Conservation (phyloP, 352 stramenopile genomes). For the Globisporangium splendens region DNA sequence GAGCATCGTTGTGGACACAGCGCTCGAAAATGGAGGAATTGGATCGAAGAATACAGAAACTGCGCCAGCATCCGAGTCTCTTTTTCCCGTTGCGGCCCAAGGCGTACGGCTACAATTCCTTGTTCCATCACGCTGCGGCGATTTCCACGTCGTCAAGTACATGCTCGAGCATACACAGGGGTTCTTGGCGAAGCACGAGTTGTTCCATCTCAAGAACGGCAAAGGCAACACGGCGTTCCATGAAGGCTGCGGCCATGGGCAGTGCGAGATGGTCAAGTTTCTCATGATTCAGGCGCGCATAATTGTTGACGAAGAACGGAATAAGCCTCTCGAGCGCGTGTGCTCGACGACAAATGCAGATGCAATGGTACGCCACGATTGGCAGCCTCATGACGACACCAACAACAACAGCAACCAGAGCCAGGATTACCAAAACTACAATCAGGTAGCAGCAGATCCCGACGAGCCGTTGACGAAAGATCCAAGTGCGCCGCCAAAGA, state of each 20-base stretch:
- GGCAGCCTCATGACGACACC: not conserved
- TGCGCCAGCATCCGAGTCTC: slow-evolving; percentile 40
- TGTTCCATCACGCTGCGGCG: slow-evolving; percentile 72
- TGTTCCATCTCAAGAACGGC: slow-evolving; percentile 54
- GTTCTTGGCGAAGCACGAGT: slow-evolving; percentile 7
- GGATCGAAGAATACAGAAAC: slow-evolving; percentile 48
- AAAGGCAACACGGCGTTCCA: slow-evolving; percentile 63
- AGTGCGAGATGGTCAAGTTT: slow-evolving; percentile 76
- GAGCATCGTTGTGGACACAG: slow-evolving; percentile 27
- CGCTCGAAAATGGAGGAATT: slow-evolving; percentile 71
- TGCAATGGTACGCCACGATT: no score
- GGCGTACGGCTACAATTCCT: slow-evolving; percentile 54
- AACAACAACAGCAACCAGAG: slow-evolving; percentile 11
- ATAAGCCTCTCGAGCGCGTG: not conserved
- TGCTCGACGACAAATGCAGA: no score
- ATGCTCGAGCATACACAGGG: slow-evolving; percentile 41
- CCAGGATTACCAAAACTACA: slow-evolving; percentile 1
- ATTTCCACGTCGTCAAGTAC: slow-evolving; percentile 78
- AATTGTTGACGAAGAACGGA: slow-evolving; percentile 1
- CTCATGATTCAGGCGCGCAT: slow-evolving; percentile 27
- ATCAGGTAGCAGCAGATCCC: no score
- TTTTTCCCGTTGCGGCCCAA: slow-evolving; percentile 55
- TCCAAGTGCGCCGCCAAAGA: not conserved
- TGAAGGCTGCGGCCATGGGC: slow-evolving; percentile 52
- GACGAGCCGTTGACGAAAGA: not conserved